Conservation (phyloP, 345 rosid genomes). For the Anastatica hierochuntica region DNA sequence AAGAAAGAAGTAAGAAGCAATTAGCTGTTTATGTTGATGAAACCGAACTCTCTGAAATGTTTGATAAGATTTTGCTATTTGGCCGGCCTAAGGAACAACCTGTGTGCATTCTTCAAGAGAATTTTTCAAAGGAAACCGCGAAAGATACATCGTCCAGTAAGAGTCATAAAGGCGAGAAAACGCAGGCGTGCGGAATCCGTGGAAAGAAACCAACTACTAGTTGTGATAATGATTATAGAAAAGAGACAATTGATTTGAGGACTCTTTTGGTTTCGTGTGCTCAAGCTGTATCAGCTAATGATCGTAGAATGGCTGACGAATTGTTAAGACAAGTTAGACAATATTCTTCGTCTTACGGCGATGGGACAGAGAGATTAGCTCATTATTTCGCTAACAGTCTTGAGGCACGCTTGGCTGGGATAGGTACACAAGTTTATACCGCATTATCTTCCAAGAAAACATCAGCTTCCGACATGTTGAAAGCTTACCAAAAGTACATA, state of each 20-base stretch:
- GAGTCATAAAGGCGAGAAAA: constrained; percentile 7
- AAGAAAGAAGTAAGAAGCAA: constrained; percentile 53
- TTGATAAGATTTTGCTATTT: constrained; percentile 45
- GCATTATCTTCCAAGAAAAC: constrained; percentile 33
- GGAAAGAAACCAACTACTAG: constrained; percentile 23
- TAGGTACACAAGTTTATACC: constrained; percentile 37
- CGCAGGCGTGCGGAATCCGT: constrained; percentile 12
- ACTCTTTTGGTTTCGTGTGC: constrained; percentile 61
- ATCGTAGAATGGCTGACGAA: constrained; percentile 49
- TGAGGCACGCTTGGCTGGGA: constrained; percentile 60
- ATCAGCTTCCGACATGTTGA: constrained; percentile 51
- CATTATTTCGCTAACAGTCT: constrained; percentile 72
- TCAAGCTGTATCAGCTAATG: constrained; percentile 60
- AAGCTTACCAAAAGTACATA: constrained; percentile 43
- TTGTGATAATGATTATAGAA: constrained; percentile 2
- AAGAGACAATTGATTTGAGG: constrained; percentile 60
- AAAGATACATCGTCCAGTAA: constrained; percentile 1
- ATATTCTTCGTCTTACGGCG: constrained; percentile 58
- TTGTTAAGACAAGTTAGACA: constrained; percentile 55
- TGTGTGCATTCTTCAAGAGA: constrained; percentile 20
- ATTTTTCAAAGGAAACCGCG: background rate
- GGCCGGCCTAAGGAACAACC: constrained; percentile 13
- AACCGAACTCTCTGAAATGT: constrained; percentile 46
- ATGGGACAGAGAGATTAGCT: constrained; percentile 71
- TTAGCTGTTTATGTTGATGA: constrained; percentile 33